Conservation (phyloP, 805 yeast genomes). For the Candida bentonensis region DNA sequence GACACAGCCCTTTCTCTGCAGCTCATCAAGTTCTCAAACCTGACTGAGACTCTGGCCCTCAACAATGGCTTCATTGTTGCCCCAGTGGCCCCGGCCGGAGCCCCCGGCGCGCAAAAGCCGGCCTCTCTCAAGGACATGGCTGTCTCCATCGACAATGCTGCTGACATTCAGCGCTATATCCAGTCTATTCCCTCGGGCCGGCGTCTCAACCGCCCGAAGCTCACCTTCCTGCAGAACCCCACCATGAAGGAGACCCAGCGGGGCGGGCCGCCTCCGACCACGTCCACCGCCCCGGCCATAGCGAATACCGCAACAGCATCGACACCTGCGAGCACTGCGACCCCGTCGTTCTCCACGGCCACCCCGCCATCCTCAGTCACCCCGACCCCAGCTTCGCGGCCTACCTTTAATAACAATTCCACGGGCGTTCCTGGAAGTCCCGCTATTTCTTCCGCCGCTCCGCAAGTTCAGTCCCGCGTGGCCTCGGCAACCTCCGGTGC, state of each 20-base stretch:
- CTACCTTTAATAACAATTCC: not conserved
- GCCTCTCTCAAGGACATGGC: conserved; percentile 70
- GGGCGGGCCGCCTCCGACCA: conserved; percentile 1
- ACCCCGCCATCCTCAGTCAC: conserved; percentile 7
- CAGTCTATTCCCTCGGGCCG: conserved; percentile 20
- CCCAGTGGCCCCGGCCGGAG: conserved; percentile 44
- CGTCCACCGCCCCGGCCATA: not conserved
- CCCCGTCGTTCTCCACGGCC: conserved; percentile 4
- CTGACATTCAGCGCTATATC: conserved; percentile 61
- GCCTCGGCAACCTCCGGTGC: not conserved
- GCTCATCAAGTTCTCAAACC: conserved; percentile 76
- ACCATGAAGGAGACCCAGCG: conserved; percentile 9
- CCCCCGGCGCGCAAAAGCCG: conserved; percentile 28
- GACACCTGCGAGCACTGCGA: conserved; percentile 1
- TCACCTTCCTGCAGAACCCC: conserved; percentile 21
- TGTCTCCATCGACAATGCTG: conserved; percentile 66
- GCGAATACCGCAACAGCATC: not conserved
- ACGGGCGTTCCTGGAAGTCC: not conserved
- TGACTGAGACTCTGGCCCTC: conserved; percentile 69
- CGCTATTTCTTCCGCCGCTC: not conserved
- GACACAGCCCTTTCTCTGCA: conserved; percentile 86
- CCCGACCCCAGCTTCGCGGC: conserved; percentile 6
- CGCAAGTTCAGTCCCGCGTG: not conserved
- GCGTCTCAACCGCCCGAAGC: conserved; percentile 20
- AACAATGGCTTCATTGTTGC: conserved; percentile 73